These are phyloP conservation scores for Trypanosoma caninum DNA, from an alignment of 208 protist genomes.

Conservation along the genomic window DNA sequence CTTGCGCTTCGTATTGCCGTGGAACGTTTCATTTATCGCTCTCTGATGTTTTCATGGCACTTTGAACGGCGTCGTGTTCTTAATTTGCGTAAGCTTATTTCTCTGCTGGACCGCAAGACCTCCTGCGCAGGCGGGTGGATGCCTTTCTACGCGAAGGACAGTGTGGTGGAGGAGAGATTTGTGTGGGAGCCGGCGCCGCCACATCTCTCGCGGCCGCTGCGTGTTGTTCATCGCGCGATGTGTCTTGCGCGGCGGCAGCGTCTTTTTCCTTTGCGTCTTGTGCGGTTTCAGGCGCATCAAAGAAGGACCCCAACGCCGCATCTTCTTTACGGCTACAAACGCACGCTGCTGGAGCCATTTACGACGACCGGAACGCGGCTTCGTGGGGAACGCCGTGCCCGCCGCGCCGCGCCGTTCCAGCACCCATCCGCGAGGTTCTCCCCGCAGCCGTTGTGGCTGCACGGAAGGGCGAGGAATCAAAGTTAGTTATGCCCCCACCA, in stretches of 20 bases:
- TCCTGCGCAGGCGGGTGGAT: slow-evolving; percentile 65
- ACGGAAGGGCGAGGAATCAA: slow-evolving; percentile 6
- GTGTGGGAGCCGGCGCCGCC: slow-evolving; percentile 17
- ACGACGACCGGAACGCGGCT: slow-evolving; percentile 31
- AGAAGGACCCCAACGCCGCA: slow-evolving; percentile 25
- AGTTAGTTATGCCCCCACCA: neutral
- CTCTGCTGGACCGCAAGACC: slow-evolving; percentile 61
- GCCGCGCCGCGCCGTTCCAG: slow-evolving; percentile 50
- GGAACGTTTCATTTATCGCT: slow-evolving; percentile 27
- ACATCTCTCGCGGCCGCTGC: slow-evolving; percentile 17
- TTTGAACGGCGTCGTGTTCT: slow-evolving; percentile 66
- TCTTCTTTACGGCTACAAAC: slow-evolving; percentile 65
- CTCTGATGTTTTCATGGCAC: slow-evolving; percentile 51
- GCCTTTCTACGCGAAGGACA: slow-evolving; percentile 65
- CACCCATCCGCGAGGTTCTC: slow-evolving; percentile 37
- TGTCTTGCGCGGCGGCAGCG: slow-evolving; percentile 52
- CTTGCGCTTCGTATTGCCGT: slow-evolving; percentile 39
- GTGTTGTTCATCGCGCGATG: slow-evolving; percentile 53
- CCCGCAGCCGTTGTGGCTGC: slow-evolving; percentile 14
- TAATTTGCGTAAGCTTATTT: slow-evolving; percentile 71
- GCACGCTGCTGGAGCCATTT: slow-evolving; percentile 23
- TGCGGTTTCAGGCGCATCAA: slow-evolving; percentile 34
- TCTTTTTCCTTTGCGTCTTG: slow-evolving; percentile 57
- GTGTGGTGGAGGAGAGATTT: slow-evolving; percentile 40
- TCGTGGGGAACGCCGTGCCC: slow-evolving; percentile 41